Evolutionary conservation across 768 basidiomycete genomes (phyloP), one percentile per base, ranked within the genome.

Genomic region (Clitopilus hobsonii): DNA sequence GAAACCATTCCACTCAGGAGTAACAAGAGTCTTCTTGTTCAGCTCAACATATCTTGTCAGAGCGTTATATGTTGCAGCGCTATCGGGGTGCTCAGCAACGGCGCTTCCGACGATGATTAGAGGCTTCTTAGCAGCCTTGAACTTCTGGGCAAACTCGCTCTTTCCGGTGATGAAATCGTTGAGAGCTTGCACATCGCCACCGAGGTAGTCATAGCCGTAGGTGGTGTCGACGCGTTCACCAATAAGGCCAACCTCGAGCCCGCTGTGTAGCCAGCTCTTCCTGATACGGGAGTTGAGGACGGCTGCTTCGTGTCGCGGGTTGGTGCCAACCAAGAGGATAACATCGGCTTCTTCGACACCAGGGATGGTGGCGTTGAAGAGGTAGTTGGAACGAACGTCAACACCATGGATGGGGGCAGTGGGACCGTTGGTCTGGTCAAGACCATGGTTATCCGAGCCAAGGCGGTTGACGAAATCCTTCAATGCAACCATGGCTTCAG

Each of bases 241-340:
- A 55, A 99, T 85, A 28, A 96, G 70, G 36, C 90, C 97, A 28
- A 97, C 80, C 63, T 98, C 91, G 27, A 95, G 79, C 47, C 84
- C 81, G 5, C 85, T 86, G 66, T 95, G 88, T 60, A 99, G 67
- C 91, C 93, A 99, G 63, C 85, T 88, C 78, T 94, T 95, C 62
- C 97, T 84, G 63, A 99, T 92, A 58, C 97, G 91, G 23, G 95
- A 94, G 78, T 98, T 99, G 60, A 98, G 78, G 54, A 98, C 95
- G 20, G 97, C 89, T 4, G 94, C 97, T 71, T 99, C 97, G 67
- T 98, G 95, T 18, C 97, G 81, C 8, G 96, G 96, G 73, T 98
- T 97, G 38, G 94, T 97, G 54, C 96, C 97, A 61, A 98, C 84
- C 25, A 99, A 83, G 6, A 98, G 83, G 60, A 99, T 91, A 18